phyloP scores from a whole-genome alignment of 2,329 filamentous ascomycete genomes.

The Clonostachys sp. region DNA sequence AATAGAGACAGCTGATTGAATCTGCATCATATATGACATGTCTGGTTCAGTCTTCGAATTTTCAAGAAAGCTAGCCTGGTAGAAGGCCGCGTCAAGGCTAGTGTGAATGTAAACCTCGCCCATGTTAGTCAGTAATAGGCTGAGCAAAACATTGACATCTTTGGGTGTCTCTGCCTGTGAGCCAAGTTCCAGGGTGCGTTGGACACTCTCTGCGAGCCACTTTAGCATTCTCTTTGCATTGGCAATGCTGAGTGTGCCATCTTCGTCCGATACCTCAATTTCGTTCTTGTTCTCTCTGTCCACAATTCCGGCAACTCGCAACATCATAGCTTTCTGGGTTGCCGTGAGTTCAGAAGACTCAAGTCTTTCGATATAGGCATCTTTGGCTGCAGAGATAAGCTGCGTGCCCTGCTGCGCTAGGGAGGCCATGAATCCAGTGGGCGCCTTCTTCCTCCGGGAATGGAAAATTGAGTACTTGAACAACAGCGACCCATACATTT shows the following conservation, averaged over 20 bases:
- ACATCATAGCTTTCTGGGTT: conserved; percentile 85
- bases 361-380: conserved; percentile 84
- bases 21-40: conserved; percentile 72
- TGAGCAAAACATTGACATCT: conserved; percentile 81
- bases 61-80: conserved; percentile 73
- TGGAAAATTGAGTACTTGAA: conserved; percentile 99
- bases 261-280: conserved; percentile 85
- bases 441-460: conserved; percentile 78
- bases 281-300: conserved; percentile 75
- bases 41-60: conserved; percentile 81
- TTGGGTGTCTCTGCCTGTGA: conserved; percentile 86
- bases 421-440: conserved; percentile 88
- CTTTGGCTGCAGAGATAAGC: conserved; percentile 79
- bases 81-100: conserved; percentile 63
- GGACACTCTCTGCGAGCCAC: conserved; percentile 94
- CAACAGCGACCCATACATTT: conserved; percentile 82
- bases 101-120: conserved; percentile 75
- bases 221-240: conserved; percentile 97
- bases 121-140: conserved; percentile 80
- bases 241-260: conserved; percentile 76
- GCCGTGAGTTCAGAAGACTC: conserved; percentile 84
- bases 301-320: conserved; percentile 82
- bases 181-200: conserved; percentile 85
- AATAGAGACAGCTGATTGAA: conserved; percentile 81
- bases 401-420: conserved; percentile 88